Base-by-base conservation (phyloP, 495 filamentous ascomycete species). In the Trypethelium eluteriae region DNA sequence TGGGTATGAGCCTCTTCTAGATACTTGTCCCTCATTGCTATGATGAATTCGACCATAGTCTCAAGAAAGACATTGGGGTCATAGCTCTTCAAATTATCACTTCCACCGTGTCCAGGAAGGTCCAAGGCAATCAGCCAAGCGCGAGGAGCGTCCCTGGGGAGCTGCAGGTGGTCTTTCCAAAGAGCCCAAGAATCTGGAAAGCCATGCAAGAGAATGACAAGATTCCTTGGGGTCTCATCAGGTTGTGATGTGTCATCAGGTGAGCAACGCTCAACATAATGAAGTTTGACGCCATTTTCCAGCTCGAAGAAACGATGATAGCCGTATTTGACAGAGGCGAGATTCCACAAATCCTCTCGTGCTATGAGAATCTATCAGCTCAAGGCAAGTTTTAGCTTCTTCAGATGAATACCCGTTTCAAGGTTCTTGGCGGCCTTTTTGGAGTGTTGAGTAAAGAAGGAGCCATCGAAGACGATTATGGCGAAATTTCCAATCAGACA, bases 121-220 rank as follows among this genome's bases (percentile, higher is more conserved):
- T 85, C 83, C 63, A 85, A 74, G 0, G 81, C 82, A 47, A 85
- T 78, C 10, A 84, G 35, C 6, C 73, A 76, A 14, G 78, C 75
- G 14, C 72, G 39, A 12, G 75, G 32, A 34, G 74, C 77, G 32
- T 68, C 46, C 3, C 70, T 32, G 0, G 77, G 78, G 34, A 41
- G 64, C 2, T 80, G 65, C 9, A 84, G 72, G 38, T 79, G 68
- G 39, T 77, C 78, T 25, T 2, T 32, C 82, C 82, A 86, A 36
- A 84, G 68, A 0, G 76, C 76, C 78, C 80, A 84, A 65, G 81
- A 83, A 69, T 86, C 83, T 7, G 84, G 84, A 64, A 84, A 86
- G 39, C 84, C 84, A 69, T 86, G 84, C 38, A 85, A 76, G 71
- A 85, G 81, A 44, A 86, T 80, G 11, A 84, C 76, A 62, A 86